Percentiles rank a stretch among this genome's conserved stretches.
Conservation (phyloP, 2,329 filamentous ascomycete species). For the Clonostachys chloroleuca region DNA sequence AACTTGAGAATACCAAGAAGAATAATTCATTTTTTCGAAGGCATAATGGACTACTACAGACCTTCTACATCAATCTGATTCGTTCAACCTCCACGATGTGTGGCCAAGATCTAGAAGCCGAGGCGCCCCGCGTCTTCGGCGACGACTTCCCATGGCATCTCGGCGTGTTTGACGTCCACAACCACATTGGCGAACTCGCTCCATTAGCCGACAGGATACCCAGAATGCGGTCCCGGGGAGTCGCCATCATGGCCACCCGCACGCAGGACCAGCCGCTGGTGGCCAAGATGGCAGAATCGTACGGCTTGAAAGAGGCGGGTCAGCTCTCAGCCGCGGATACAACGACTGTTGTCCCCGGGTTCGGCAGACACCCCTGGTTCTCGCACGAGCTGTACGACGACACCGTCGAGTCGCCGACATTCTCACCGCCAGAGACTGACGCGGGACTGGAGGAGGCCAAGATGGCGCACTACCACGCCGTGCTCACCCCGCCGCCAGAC, state of each 20-base stretch:
- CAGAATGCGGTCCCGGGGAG: constrained; percentile 57
- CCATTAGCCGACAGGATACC: constrained; percentile 53
- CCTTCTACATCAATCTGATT: no score
- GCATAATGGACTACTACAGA: no score
- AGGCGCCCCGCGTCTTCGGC: no score
- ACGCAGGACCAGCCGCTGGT: constrained; percentile 73
- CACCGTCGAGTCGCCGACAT: constrained; percentile 26
- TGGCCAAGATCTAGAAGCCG: no score
- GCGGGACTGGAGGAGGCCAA: constrained; percentile 26
- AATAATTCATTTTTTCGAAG: no score
- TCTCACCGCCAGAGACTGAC: constrained; percentile 10
- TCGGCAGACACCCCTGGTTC: constrained; percentile 88
- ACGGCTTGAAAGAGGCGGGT: constrained; percentile 32
- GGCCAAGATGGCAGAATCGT: constrained; percentile 51
- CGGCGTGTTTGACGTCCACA: constrained; percentile 74
- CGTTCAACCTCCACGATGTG: no score
- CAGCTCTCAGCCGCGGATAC: constrained; percentile 1
- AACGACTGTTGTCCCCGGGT: constrained; percentile 55
- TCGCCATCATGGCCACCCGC: constrained; percentile 77
- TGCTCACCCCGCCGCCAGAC: constrained; percentile 33
- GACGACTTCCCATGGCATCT: constrained; percentile 62
- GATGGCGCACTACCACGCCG: constrained; percentile 58
- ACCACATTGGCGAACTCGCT: constrained; percentile 79
- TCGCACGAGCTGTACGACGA: constrained; percentile 72
- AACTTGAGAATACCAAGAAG: no score